These are phyloP conservation scores for Sergeia podlipaevii DNA, from an alignment of 208 protist species.

Conservation along the genomic window DNA sequence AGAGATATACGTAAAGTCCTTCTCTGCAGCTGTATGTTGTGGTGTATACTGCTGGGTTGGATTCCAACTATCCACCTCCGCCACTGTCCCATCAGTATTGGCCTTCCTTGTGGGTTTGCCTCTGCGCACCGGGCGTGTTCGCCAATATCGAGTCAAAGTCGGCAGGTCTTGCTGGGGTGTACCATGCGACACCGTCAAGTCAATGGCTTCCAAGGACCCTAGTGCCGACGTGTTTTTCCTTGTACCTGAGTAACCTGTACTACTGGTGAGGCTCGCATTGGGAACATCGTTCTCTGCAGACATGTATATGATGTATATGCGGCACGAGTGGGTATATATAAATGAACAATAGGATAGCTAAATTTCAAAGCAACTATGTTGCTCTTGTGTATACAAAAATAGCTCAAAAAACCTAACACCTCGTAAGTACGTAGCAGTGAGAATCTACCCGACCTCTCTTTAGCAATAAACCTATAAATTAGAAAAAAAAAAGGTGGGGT, in stretches of 20 bases:
- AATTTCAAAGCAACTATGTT: slow-evolving; percentile 4
- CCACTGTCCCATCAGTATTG: neutral
- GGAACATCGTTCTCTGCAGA: neutral
- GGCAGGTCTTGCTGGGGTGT: slow-evolving; percentile 33
- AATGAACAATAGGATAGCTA: neutral
- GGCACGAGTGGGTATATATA: too few relatives aligned
- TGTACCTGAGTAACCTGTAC: neutral
- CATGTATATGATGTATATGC: neutral
- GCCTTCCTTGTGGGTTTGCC: neutral
- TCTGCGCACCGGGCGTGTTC: slow-evolving; percentile 32
- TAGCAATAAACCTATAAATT: slow-evolving; percentile 3
- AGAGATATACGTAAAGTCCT: slow-evolving; percentile 70
- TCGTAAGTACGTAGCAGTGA: neutral
- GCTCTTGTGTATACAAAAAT: neutral
- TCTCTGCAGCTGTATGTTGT: slow-evolving; percentile 6
- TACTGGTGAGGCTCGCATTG: neutral
- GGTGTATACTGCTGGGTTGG: slow-evolving; percentile 4
- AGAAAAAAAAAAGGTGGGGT: slow-evolving; percentile 1
- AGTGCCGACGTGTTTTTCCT: neutral
- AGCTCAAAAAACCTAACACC: neutral
- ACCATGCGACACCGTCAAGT: slow-evolving; percentile 42
- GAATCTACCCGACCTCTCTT: neutral
- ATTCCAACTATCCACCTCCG: neutral
- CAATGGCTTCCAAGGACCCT: slow-evolving; percentile 20
- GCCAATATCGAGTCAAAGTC: slow-evolving; percentile 40